phyloP scores from a whole-genome alignment of 768 basidiomycete genomes.

The Crassisporium funariophilum region DNA sequence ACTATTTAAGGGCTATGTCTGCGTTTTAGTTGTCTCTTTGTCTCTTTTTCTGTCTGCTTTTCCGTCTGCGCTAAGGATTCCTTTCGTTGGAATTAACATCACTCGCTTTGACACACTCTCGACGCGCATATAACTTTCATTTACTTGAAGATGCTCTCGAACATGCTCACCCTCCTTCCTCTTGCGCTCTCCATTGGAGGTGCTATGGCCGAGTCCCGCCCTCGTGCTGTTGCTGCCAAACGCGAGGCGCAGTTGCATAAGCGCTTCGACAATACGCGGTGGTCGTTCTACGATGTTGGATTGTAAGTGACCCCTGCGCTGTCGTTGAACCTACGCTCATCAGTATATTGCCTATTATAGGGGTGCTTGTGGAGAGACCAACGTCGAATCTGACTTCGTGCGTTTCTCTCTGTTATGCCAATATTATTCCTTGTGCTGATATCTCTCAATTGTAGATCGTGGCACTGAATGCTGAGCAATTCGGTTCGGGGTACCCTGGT shows the following conservation, averaged over 20 bases:
- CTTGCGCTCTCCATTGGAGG: constrained; percentile 1
- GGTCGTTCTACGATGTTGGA: constrained; percentile 36
- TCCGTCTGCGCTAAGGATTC: no score
- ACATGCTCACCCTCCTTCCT: constrained; percentile 14
- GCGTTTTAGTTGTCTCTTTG: no score
- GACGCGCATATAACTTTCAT: constrained; percentile 11
- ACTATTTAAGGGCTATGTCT: no score
- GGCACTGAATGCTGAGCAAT: constrained; percentile 26
- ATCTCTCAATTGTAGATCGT: constrained; percentile 27
- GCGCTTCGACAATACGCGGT: constrained; percentile 22
- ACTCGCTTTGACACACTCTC: constrained; percentile 2
- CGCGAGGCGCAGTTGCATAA: constrained; percentile 25
- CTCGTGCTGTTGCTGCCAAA: constrained; percentile 19
- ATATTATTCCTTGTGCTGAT: not conserved
- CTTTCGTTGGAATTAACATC: no score
- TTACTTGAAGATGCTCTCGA: constrained; percentile 29
- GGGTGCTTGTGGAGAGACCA: constrained; percentile 33
- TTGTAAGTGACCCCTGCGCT: no score
- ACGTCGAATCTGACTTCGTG: constrained; percentile 28
- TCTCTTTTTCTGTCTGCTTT: no score
- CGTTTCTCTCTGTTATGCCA: constrained; percentile 5
- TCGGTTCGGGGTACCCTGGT: constrained; percentile 41
- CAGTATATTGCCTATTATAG: constrained; percentile 11
- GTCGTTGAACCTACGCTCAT: not conserved
- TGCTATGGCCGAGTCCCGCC: constrained; percentile 10